Conservation (phyloP, 2,329 filamentous ascomycete species). For the Lomentospora prolificans region DNA sequence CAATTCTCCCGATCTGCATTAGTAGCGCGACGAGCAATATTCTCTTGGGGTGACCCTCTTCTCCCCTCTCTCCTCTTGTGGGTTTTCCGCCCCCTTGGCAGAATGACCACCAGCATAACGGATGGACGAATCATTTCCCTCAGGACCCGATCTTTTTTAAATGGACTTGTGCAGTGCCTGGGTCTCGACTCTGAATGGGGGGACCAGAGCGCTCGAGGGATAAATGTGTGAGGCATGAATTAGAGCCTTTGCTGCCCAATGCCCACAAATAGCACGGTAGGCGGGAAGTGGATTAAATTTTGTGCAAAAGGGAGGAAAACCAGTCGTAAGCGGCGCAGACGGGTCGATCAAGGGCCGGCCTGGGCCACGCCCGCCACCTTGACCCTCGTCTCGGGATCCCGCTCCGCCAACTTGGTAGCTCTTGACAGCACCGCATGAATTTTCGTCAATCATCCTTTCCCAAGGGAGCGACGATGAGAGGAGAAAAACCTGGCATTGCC, state of each 20-base stretch:
- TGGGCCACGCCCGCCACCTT: background rate
- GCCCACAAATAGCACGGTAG: background rate
- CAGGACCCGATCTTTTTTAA: background rate
- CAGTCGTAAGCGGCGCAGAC: background rate
- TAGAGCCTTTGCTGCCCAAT: conserved; percentile 1
- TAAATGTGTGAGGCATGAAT: background rate
- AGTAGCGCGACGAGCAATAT: too few relatives aligned
- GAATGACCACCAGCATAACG: background rate
- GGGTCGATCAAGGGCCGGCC: background rate
- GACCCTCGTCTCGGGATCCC: background rate
- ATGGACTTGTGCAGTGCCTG: background rate
- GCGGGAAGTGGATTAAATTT: background rate
- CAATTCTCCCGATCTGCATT: too few relatives aligned
- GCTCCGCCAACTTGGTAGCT: background rate
- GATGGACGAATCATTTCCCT: background rate
- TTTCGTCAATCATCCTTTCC: background rate
- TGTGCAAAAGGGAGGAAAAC: too few relatives aligned
- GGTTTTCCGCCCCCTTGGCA: background rate
- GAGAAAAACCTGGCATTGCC: background rate
- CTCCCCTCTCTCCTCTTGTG: too few relatives aligned
- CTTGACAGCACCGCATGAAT: too few relatives aligned
- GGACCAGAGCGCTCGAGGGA: background rate
- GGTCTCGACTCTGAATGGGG: too few relatives aligned
- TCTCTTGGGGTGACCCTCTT: too few relatives aligned
- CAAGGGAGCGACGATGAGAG: background rate